Evolutionary conservation across 768 basidiomycete genomes (phyloP), one percentile per base, ranked within the genome.

Genomic region (Astraeus odoratus): DNA sequence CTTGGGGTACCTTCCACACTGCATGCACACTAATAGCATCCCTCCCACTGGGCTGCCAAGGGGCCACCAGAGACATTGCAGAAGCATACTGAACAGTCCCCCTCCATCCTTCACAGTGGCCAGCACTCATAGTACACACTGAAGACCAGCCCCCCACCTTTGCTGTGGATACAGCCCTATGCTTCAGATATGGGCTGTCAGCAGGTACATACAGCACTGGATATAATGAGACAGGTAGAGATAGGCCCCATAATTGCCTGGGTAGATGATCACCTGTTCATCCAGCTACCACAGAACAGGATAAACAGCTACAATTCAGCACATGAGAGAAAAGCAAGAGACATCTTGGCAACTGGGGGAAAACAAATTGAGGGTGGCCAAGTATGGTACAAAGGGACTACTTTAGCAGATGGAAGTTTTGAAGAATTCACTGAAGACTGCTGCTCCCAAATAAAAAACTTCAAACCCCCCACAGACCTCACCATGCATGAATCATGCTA

Each of bases 401-500:
- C n/a, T n/a, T n/a, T n/a, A n/a, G n/a, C n/a, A n/a, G n/a, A n/a
- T n/a, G n/a, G n/a, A n/a, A n/a, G n/a, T n/a, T n/a, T n/a, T n/a
- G n/a, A n/a, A n/a, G n/a, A n/a, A n/a, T n/a, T n/a, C 38, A 61
- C 65, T 33, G 64, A 72, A 39, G 66, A 72, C 27, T 31, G 43
- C 2, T 2, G 12, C 0, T 52, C 44, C 19, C 53, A 51, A 0
- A 35, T 29, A 7, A 29, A 12, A 29, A 12, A 29, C 27, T 12
- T 29, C 6, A 65, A 63, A 7, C 7, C 27, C 27, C 6, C 30
- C 23, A 48, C 13, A 22, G n/a, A n/a, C 12, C 27, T 7, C 12
- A 12, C 6, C 6, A 12, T 12, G 12, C 27, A 29, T 7, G 27
- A 6, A 29, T 12, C 6, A 29, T 6, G 7, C 6, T 12, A 29